Conservation (phyloP, 768 basidiomycete genomes). For the Agrocybe chaxingu region DNA sequence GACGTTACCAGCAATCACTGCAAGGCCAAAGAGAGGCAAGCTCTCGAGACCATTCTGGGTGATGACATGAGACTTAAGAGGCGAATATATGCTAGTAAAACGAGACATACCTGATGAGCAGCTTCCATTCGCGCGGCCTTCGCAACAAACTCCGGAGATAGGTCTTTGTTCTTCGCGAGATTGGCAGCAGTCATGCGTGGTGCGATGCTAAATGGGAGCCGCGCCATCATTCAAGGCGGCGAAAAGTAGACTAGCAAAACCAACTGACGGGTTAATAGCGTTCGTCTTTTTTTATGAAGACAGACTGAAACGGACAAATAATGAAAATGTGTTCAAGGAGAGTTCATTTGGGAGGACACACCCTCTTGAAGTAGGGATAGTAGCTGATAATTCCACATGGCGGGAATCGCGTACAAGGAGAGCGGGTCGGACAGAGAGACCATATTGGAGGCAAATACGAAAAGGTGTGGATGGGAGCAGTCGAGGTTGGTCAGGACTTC, state of each 20-base stretch:
- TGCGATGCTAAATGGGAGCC: constrained; percentile 19
- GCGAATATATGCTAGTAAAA: too few species aligned
- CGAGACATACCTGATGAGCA: constrained; percentile 26
- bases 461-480: background rate
- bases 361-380: constrained; percentile 27
- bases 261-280: constrained; percentile 29
- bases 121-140: constrained; percentile 31
- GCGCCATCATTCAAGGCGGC: background rate
- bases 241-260: background rate
- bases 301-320: background rate
- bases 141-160: constrained; percentile 23
- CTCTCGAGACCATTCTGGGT: constrained; percentile 21
- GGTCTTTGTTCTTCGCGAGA: constrained; percentile 21
- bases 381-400: constrained; percentile 28
- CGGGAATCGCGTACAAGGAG: constrained; percentile 36
- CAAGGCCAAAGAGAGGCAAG: constrained; percentile 19
- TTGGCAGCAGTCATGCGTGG: constrained; percentile 25
- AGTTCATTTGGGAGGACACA: constrained; percentile 7
- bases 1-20: constrained; percentile 18
- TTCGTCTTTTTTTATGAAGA: constrained; percentile 6
- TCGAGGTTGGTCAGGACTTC: background rate
- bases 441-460: constrained; percentile 1
- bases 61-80: too few species aligned
- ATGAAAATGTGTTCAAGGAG: background rate
- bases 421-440: constrained; percentile 19